Percentiles rank a stretch among this genome's conserved stretches.
Evolutionary conservation across 257 asterid genomes (phyloP).

Genomic region (Oldenlandia corymbosa): DNA sequence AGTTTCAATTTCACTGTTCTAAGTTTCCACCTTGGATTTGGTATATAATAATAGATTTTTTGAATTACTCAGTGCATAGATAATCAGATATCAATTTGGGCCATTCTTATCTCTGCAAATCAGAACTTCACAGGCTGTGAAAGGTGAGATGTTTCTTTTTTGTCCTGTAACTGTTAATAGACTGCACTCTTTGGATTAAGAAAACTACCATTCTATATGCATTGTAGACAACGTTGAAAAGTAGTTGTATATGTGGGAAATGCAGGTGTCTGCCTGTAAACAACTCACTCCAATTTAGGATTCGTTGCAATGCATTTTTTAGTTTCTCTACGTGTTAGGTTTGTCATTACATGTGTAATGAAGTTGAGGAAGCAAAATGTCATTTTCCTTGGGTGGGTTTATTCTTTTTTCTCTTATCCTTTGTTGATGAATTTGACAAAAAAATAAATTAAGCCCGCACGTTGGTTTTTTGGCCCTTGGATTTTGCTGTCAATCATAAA

Average conservation of each 20-base stretch:
- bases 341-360: not conserved
- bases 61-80: no score
- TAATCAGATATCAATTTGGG: no score
- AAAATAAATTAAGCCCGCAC: no score
- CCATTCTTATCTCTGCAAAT: no score
- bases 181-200: not conserved
- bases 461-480: no score
- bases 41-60: no score
- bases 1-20: constrained; percentile 1
- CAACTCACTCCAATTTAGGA: not conserved
- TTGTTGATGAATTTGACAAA: no score
- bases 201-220: not conserved
- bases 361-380: not conserved
- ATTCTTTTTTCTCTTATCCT: not conserved
- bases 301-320: not conserved
- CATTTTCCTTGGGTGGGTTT: not conserved
- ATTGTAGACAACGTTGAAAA: not conserved
- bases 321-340: no score
- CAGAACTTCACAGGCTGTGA: not conserved
- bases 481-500: no score
- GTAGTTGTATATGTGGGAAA: no score
- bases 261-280: not conserved
- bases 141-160: not conserved
- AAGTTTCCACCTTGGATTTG: no score
- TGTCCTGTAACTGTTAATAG: not conserved